Conservation (phyloP, 2,329 filamentous ascomycete species). For the Leptographium radiaticola region DNA sequence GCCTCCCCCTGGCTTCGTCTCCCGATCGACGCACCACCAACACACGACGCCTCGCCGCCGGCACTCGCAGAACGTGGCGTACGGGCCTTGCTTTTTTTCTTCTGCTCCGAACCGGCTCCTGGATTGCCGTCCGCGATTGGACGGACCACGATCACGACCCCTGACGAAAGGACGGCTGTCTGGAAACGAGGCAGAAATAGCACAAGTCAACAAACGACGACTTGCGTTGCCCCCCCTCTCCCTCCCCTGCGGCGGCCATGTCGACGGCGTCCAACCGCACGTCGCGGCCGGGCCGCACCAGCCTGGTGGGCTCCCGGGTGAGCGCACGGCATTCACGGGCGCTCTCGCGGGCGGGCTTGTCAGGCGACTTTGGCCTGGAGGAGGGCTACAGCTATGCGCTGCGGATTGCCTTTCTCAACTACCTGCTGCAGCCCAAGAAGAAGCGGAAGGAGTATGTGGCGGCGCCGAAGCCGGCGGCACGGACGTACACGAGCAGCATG, state of each 20-base stretch:
- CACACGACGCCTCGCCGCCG: neutral
- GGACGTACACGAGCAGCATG: constrained; percentile 44
- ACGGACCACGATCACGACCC: too few relatives aligned
- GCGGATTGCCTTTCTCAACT: constrained; percentile 79
- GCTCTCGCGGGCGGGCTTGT: constrained; percentile 29
- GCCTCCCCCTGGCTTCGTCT: neutral
- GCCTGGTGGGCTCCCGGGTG: constrained; percentile 29
- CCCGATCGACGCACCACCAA: neutral
- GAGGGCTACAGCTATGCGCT: constrained; percentile 89
- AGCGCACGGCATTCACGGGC: constrained; percentile 26
- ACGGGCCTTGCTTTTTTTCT: neutral
- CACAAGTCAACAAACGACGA: too few relatives aligned
- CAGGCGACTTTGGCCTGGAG: constrained; percentile 43
- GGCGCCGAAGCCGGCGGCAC: constrained; percentile 24
- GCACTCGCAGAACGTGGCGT: neutral
- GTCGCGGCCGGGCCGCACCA: constrained; percentile 30
- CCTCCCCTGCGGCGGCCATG: constrained; percentile 21
- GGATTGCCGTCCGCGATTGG: too few relatives aligned
- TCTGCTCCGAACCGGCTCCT: too few relatives aligned
- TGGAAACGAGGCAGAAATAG: too few relatives aligned
- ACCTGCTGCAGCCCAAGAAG: constrained; percentile 81
- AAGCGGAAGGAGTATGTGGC: constrained; percentile 81
- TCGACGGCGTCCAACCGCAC: constrained; percentile 38
- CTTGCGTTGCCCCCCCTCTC: neutral
- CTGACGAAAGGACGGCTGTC: too few relatives aligned